Evolutionary conservation across 2,329 filamentous ascomycete genomes (phyloP).

Genomic region (Colletotrichum costaricense): DNA sequence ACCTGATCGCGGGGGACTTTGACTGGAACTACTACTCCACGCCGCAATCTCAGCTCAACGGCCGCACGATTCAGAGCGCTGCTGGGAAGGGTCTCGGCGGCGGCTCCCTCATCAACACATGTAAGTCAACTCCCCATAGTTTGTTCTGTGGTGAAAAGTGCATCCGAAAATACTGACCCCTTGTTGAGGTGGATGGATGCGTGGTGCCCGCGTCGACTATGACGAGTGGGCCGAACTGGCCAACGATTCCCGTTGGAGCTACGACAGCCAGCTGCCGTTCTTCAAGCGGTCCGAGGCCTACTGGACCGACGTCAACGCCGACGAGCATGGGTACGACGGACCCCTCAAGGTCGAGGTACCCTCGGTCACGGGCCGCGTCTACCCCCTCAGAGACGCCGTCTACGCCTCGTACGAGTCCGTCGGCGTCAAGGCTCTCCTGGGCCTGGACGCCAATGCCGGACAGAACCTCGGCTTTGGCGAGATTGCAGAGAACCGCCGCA

Average conservation of each 20-base stretch:
- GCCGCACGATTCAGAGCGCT: slow-evolving; percentile 41
- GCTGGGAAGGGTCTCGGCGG: slow-evolving; percentile 55
- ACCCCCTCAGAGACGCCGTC: slow-evolving; percentile 49
- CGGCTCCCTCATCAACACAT: slow-evolving; percentile 52
- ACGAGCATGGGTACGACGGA: slow-evolving; percentile 52
- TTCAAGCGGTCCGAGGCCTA: slow-evolving; percentile 52
- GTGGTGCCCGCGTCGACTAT: slow-evolving; percentile 56
- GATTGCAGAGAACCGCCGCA: slow-evolving; percentile 41
- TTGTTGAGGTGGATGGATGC: slow-evolving; percentile 51
- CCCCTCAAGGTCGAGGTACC: slow-evolving; percentile 47
- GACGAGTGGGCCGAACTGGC: slow-evolving; percentile 53
- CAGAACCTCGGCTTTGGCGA: slow-evolving; percentile 47
- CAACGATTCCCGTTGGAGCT: slow-evolving; percentile 56
- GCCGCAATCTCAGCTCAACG: slow-evolving; percentile 41
- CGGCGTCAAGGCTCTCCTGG: slow-evolving; percentile 43
- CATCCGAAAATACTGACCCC: background rate
- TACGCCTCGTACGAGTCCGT: slow-evolving; percentile 54
- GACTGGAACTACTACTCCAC: slow-evolving; percentile 50
- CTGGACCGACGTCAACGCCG: slow-evolving; percentile 42
- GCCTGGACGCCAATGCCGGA: slow-evolving; percentile 43
- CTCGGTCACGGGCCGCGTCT: slow-evolving; percentile 46
- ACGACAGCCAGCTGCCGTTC: slow-evolving; percentile 57
- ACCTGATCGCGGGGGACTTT: slow-evolving; percentile 44
- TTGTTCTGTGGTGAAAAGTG: no score
- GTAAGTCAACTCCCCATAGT: slow-evolving; percentile 16